These are phyloP conservation scores for Eucalyptus tenuipes DNA, from an alignment of 345 rosid species.

Conservation along the genomic window DNA sequence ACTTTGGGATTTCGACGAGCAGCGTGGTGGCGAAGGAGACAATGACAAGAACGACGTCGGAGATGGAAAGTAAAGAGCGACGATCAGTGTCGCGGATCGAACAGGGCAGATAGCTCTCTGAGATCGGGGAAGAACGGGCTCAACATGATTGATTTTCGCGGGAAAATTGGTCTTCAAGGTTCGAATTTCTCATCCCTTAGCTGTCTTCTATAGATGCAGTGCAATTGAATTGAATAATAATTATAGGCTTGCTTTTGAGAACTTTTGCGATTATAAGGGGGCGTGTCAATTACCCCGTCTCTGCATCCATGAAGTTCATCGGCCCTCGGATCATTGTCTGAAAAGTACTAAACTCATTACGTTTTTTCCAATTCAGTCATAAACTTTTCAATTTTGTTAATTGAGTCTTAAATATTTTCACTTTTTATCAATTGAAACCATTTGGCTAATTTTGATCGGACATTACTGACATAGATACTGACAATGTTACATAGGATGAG, in stretches of 20 bases:
- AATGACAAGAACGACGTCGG: neutral
- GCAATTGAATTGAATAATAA: neutral
- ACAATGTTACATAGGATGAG: rapidly evolving
- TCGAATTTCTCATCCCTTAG: neutral
- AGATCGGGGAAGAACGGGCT: neutral
- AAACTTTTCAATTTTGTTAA: too few species aligned
- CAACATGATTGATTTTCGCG: neutral
- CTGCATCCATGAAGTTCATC: neutral
- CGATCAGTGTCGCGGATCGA: neutral
- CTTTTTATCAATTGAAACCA: too few species aligned
- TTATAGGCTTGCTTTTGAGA: neutral
- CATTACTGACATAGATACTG: rapidly evolving
- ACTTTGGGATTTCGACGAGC: neutral
- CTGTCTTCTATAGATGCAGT: neutral
- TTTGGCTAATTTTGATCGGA: rapidly evolving
- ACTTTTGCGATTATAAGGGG: neutral
- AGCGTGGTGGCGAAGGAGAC: neutral
- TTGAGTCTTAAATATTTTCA: too few species aligned
- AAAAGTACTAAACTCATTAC: too few species aligned
- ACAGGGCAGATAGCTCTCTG: neutral
- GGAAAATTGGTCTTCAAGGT: neutral
- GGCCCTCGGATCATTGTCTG: too few species aligned
- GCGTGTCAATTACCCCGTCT: neutral
- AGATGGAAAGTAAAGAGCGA: neutral
- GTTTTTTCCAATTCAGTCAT: too few species aligned